These are phyloP conservation scores for Toxicodendron radicans DNA, from an alignment of 345 rosid species.

Conservation along the genomic window DNA sequence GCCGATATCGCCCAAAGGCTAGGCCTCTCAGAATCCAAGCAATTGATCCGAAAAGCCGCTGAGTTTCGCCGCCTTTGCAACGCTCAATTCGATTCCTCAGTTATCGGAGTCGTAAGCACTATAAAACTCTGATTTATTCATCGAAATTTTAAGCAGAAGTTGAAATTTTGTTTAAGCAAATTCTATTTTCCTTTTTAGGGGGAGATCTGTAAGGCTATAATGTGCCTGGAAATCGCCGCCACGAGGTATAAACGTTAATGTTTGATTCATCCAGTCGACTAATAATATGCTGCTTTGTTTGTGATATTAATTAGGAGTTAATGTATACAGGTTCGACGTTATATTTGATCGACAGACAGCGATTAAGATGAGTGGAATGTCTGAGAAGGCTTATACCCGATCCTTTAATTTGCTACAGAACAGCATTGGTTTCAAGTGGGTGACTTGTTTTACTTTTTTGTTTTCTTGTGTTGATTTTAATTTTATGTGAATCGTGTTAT, in stretches of 20 bases:
- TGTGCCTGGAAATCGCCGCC: slow-evolving; percentile 88
- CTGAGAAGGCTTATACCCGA: slow-evolving; percentile 80
- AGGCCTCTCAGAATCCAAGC: slow-evolving; percentile 62
- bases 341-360: slow-evolving; percentile 75
- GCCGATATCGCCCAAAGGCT: slow-evolving; percentile 71
- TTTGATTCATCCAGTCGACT: not conserved
- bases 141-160: not conserved
- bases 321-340: slow-evolving; percentile 49
- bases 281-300: not conserved
- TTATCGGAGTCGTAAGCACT: slow-evolving; percentile 76
- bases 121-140: not conserved
- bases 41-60: slow-evolving; percentile 76
- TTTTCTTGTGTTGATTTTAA: not conserved
- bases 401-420: slow-evolving; percentile 81
- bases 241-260: slow-evolving; percentile 42
- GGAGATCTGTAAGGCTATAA: slow-evolving; percentile 84
- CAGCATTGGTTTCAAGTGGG: slow-evolving; percentile 77
- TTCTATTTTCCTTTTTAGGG: slow-evolving; percentile 48
- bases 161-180: not conserved
- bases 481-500: not conserved
- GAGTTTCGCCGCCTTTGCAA: slow-evolving; percentile 97
- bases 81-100: slow-evolving; percentile 85
- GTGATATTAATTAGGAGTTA: not conserved
- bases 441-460: not conserved
- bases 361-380: slow-evolving; percentile 80